Evolutionary conservation across 208 protist genomes (phyloP), one percentile per base, ranked within the genome.

Genomic region (Trypanosomatidae sp.): DNA sequence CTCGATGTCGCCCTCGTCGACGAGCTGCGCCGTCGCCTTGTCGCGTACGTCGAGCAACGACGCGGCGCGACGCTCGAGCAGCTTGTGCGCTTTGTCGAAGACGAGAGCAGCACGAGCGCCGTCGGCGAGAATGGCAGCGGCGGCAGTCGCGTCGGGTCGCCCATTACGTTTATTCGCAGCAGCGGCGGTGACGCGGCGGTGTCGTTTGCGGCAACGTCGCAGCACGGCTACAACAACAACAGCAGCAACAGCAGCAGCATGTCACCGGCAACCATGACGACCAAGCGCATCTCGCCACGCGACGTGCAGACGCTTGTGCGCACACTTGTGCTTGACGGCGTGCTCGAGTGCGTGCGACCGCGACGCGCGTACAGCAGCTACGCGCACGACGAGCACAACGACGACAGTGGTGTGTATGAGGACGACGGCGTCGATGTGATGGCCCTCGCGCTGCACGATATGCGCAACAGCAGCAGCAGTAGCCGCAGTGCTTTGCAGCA

Each of bases 1-100:
- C 56, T 88, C 24, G 82, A 91, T 43, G 66, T 84, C 15, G 65
- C 56, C 23, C 86, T 81, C 54, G 66, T 92, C 16, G 79, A 88
- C 45, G 71, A 87, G 51, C 63, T 84, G 61, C 64, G 79, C 5
- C 47, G 70, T 1, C 66, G 66, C 22, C 66, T 83, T 24, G 72
- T 88, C 1, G 45, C 63, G 13, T 71, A 69, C 48, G 78, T 85
- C 13, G 53, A 20, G 37, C 54, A 7, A 23, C 39, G 26, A 18
- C 25, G 43, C 24, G 21, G 27, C 42, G 54, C 15, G 13, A 15
- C 38, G 35, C 1, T 37, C 37, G 48, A 15, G 26, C 33, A 18
- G 4, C 28, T 43, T 20, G 6, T 20, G 21, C 4, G 15, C 35
- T 15, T 25, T 30, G 13, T 44, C 11, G 8, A 23, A 7, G 21